phyloP scores from a whole-genome alignment of 78 protist species.

The Parvularia atlantis region DNA sequence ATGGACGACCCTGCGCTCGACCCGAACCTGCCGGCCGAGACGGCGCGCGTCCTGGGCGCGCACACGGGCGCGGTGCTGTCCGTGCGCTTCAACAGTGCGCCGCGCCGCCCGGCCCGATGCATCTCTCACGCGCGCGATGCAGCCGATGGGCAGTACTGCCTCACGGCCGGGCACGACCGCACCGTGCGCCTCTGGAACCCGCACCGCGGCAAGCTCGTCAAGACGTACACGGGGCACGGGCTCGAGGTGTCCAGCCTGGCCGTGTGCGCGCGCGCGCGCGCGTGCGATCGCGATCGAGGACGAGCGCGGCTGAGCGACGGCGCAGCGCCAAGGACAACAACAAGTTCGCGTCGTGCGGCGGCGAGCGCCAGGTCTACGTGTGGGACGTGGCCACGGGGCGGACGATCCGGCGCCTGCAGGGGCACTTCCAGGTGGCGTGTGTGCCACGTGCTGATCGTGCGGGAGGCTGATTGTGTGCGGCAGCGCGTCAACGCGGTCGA shows the following conservation, averaged over 20 bases:
- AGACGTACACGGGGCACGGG: conserved; percentile 21
- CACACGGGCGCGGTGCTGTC: too few relatives aligned
- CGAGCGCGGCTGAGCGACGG: neutral
- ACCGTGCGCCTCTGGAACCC: conserved; percentile 34
- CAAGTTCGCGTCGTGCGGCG: conserved; percentile 3
- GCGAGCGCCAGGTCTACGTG: neutral
- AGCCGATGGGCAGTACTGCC: conserved; percentile 12
- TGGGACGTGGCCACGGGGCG: conserved; percentile 21
- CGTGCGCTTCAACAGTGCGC: too few relatives aligned
- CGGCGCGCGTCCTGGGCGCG: too few relatives aligned
- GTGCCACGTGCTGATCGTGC: neutral
- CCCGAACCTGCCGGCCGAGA: too few relatives aligned
- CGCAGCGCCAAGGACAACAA: conserved; percentile 3
- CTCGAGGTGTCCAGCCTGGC: conserved; percentile 6
- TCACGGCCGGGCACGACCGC: conserved; percentile 18
- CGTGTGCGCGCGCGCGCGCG: neutral
- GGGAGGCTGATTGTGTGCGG: too few relatives aligned
- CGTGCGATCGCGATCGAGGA: neutral
- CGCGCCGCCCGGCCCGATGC: too few relatives aligned
- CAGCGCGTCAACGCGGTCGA: conserved; percentile 9
- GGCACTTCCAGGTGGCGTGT: neutral
- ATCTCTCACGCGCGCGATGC: too few relatives aligned
- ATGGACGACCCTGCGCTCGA: too few relatives aligned
- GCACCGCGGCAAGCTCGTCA: conserved; percentile 11
- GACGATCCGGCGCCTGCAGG: neutral